A percentile compares a stretch with the other conserved stretches of the same genome.
phyloP scores from a whole-genome alignment of 495 filamentous ascomycete species.

The Neurospora sp. region DNA sequence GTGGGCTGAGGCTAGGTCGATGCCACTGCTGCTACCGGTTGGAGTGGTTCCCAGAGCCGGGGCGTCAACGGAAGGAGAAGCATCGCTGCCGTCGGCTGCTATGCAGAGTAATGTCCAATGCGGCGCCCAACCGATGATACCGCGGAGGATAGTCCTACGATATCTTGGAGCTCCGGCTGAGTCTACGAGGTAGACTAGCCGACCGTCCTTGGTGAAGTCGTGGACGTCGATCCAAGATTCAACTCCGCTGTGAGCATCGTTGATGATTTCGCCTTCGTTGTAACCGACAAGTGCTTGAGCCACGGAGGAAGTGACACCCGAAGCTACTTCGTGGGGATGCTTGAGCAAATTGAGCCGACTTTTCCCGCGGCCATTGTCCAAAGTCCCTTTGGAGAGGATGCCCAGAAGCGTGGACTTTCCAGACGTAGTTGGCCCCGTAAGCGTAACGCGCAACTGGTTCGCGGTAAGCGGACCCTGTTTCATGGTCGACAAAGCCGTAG shows the following conservation, averaged over 20 bases:
- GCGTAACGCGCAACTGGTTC: slow-evolving; percentile 79
- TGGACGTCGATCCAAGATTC: slow-evolving; percentile 95
- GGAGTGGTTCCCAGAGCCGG: slow-evolving; percentile 14
- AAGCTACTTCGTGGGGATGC: slow-evolving; percentile 87
- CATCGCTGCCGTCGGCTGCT: slow-evolving; percentile 61
- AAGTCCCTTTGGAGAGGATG: slow-evolving; percentile 71
- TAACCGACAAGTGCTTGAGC: slow-evolving; percentile 91
- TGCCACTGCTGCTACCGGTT: slow-evolving; percentile 24
- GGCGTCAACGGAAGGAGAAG: slow-evolving; percentile 23
- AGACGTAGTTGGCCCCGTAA: slow-evolving; percentile 83
- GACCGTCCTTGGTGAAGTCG: slow-evolving; percentile 54
- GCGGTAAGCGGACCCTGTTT: slow-evolving; percentile 33
- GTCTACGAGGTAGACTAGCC: slow-evolving; percentile 79
- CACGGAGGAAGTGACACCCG: slow-evolving; percentile 86
- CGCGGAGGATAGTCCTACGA: slow-evolving; percentile 74
- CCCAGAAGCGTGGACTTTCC: slow-evolving; percentile 90
- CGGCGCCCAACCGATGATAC: slow-evolving; percentile 89
- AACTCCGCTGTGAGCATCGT: slow-evolving; percentile 77
- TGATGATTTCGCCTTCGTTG: slow-evolving; percentile 56
- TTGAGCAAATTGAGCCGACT: slow-evolving; percentile 79
- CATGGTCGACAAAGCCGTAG: slow-evolving; percentile 8
- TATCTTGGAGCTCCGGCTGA: slow-evolving; percentile 84
- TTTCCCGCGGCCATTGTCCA: slow-evolving; percentile 88
- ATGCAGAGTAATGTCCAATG: slow-evolving; percentile 89
- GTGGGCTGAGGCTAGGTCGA: slow-evolving; percentile 66